These are phyloP conservation scores for Magnaporthales sp. DNA, from an alignment of 2,329 filamentous ascomycete species.

Conservation along the genomic window DNA sequence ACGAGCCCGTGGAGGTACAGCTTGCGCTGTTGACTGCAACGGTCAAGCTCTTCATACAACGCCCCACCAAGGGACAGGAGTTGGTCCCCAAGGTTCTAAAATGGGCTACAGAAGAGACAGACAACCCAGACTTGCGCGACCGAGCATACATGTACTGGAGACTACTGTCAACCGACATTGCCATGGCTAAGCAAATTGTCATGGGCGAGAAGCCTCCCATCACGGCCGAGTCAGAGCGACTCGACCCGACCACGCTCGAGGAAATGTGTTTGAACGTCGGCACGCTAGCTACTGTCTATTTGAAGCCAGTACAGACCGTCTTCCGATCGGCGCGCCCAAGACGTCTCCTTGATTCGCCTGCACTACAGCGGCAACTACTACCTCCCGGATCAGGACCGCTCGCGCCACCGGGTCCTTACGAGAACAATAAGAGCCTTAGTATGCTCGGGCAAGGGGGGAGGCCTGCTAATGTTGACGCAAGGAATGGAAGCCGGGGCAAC, in stretches of 20 bases:
- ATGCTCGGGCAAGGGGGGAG: conserved; percentile 47
- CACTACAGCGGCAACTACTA: conserved; percentile 66
- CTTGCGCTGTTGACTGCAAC: conserved; percentile 90
- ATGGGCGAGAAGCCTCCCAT: conserved; percentile 98
- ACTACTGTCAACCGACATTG: conserved; percentile 83
- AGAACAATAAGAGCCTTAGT: conserved; percentile 52
- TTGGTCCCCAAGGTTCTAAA: conserved; percentile 92
- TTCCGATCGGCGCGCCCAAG: conserved; percentile 83
- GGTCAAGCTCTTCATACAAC: conserved; percentile 95
- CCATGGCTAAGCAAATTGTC: conserved; percentile 75
- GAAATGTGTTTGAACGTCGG: conserved; percentile 97
- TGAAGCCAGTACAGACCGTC: conserved; percentile 95
- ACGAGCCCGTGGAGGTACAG: conserved; percentile 94
- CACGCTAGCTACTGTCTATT: conserved; percentile 91
- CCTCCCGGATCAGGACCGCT: conserved; percentile 31
- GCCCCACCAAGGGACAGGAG: conserved; percentile 88
- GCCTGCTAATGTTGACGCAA: conserved; percentile 39
- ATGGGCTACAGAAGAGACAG: conserved; percentile 98
- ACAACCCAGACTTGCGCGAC: conserved; percentile 93
- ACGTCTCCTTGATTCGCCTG: conserved; percentile 72
- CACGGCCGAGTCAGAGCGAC: conserved; percentile 88
- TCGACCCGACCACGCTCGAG: conserved; percentile 84
- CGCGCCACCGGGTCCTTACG: conserved; percentile 25
- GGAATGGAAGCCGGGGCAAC: conserved; percentile 17
- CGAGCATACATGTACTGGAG: conserved; percentile 99